Conservation (phyloP, 176 grass and related monocot genomes). For the Typha latifolia region DNA sequence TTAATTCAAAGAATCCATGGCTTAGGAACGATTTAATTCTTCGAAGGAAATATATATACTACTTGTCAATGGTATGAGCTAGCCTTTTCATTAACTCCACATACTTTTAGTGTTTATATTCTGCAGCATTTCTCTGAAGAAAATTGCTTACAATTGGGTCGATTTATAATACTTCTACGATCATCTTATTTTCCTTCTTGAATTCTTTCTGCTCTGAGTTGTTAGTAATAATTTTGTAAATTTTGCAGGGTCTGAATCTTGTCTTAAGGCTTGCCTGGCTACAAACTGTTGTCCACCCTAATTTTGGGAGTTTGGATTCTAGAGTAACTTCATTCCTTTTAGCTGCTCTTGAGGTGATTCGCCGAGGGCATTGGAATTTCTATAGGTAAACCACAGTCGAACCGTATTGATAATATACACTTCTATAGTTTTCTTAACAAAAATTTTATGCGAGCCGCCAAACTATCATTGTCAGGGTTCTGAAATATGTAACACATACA, state of each 20-base stretch:
- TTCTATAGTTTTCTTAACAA: no score
- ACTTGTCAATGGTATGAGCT: constrained; percentile 29
- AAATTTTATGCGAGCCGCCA: no score
- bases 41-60: constrained; percentile 30
- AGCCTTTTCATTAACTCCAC: not conserved
- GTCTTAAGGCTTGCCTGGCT: constrained; percentile 93
- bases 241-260: constrained; percentile 87
- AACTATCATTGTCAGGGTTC: no score
- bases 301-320: constrained; percentile 85
- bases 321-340: constrained; percentile 84
- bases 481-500: no score
- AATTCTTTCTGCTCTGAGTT: no score
- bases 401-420: not conserved
- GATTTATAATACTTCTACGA: no score
- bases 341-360: constrained; percentile 91
- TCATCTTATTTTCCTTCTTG: no score
- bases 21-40: constrained; percentile 43
- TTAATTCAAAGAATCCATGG: constrained; percentile 15
- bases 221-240: not conserved
- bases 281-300: constrained; percentile 90
- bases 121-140: no score
- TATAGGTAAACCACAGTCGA: constrained; percentile 49
- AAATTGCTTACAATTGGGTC: no score
- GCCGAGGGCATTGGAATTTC: constrained; percentile 96
- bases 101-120: no score